phyloP scores from a whole-genome alignment of 2,329 filamentous ascomycete species.

The Trichophyton rubrum region DNA sequence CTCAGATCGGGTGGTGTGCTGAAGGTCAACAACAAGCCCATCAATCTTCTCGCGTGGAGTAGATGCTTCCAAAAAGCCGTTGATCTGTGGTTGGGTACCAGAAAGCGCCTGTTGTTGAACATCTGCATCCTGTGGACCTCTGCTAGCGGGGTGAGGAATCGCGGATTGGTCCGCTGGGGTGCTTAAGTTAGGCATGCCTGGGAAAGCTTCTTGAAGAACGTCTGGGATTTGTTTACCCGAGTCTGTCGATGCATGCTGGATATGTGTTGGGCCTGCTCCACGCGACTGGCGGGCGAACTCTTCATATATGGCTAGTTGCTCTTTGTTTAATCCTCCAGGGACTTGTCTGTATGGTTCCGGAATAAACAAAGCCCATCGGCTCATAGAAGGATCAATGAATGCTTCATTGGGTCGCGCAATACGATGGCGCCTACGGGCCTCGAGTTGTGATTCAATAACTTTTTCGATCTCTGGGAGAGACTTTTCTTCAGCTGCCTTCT shows the following conservation, averaged over 20 bases:
- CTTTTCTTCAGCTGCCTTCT: conserved; percentile 88
- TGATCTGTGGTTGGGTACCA: conserved; percentile 39
- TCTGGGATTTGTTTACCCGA: conserved; percentile 49
- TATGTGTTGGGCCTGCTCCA: conserved; percentile 42
- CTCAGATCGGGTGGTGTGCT: conserved; percentile 44
- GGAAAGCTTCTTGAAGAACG: conserved; percentile 49
- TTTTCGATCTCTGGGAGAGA: conserved; percentile 91
- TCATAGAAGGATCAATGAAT: conserved; percentile 70
- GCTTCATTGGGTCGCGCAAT: conserved; percentile 65
- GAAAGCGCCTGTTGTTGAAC: conserved; percentile 29
- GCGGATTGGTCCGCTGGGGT: conserved; percentile 51
- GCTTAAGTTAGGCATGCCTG: conserved; percentile 47
- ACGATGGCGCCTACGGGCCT: conserved; percentile 63
- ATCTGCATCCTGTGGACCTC: conserved; percentile 37
- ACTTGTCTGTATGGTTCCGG: conserved; percentile 85
- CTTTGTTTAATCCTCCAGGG: conserved; percentile 68
- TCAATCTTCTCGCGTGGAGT: conserved; percentile 43
- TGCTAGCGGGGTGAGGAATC: conserved; percentile 45
- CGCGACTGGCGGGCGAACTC: conserved; percentile 84
- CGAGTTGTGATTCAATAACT: conserved; percentile 70
- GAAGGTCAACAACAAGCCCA: conserved; percentile 44
- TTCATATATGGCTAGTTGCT: conserved; percentile 92
- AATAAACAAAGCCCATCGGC: conserved; percentile 85
- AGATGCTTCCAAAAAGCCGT: conserved; percentile 48
- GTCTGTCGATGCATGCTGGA: conserved; percentile 45